Evolutionary conservation across 2,329 filamentous ascomycete genomes (phyloP).

Genomic region (Epichloe sylvatica): DNA sequence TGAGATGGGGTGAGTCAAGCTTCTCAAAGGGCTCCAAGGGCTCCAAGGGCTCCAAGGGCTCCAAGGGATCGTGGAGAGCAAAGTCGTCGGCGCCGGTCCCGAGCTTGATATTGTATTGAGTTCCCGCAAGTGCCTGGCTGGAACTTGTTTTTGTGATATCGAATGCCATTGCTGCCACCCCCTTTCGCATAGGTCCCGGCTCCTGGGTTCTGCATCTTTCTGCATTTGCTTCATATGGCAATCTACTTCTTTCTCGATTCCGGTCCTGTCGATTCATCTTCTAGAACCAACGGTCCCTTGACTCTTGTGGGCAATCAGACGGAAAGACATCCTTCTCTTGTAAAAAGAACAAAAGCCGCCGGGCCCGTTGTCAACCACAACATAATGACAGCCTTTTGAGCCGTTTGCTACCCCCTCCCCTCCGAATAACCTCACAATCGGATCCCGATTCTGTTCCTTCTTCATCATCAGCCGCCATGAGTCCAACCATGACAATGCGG

Average conservation of each 20-base stretch:
- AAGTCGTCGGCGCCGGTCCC: neutral
- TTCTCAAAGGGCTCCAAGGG: neutral
- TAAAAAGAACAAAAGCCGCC: neutral
- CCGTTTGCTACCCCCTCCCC: neutral
- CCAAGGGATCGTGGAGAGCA: constrained; percentile 2
- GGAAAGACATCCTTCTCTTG: neutral
- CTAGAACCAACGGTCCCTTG: neutral
- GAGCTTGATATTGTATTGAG: neutral
- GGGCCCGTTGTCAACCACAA: neutral
- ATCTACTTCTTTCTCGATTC: neutral
- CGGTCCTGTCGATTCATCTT: neutral
- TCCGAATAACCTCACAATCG: neutral
- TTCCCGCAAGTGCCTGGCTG: neutral
- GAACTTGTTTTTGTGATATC: neutral
- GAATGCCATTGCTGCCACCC: neutral
- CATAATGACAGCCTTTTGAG: neutral
- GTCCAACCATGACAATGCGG: constrained; percentile 6
- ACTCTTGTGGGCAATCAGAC: too few relatives aligned
- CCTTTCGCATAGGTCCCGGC: neutral
- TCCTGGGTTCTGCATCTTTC: neutral
- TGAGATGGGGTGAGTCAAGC: too few relatives aligned
- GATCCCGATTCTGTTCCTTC: neutral
- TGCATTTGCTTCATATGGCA: neutral
- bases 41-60: neutral
- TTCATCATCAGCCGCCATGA: constrained; percentile 6